Evolutionary conservation across 2,329 filamentous ascomycete genomes (phyloP).

Genomic region (Colletotrichum sp.): DNA sequence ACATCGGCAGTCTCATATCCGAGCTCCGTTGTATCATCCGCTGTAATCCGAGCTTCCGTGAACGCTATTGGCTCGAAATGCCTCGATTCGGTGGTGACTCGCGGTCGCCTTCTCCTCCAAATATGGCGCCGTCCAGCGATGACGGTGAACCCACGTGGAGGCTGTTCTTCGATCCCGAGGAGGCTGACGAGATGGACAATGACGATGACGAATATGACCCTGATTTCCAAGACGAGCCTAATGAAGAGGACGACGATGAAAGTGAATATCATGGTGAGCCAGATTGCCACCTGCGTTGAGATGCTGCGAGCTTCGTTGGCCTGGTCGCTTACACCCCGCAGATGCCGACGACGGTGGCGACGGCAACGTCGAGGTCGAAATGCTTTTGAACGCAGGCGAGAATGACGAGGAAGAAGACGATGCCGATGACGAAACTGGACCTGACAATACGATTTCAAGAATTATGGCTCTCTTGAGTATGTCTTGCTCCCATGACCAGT

Average conservation of each 20-base stretch:
- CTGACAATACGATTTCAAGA: background rate
- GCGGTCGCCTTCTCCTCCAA: background rate
- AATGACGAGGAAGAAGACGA: conserved; percentile 27
- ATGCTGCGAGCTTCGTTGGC: background rate
- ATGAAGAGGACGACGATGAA: conserved; percentile 25
- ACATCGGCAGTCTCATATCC: conserved; percentile 18
- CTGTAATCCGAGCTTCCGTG: conserved; percentile 13
- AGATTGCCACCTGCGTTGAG: background rate
- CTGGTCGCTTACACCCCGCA: conserved; percentile 14
- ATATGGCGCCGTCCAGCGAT: background rate
- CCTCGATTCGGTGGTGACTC: background rate
- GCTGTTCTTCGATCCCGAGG: conserved; percentile 2
- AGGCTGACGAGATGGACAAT: conserved; percentile 33
- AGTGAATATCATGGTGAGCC: conserved; percentile 19
- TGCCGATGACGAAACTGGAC: conserved; percentile 20
- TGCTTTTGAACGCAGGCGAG: conserved; percentile 17
- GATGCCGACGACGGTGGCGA: conserved; percentile 31
- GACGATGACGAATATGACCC: conserved; percentile 34
- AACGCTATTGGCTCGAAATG: conserved; percentile 4
- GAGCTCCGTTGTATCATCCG: conserved; percentile 18
- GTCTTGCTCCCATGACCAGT: background rate
- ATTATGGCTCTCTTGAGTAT: background rate
- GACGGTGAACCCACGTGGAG: background rate
- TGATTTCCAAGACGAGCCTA: conserved; percentile 29
- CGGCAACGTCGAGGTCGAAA: conserved; percentile 17